These are phyloP conservation scores for Stemphylium beticola DNA, from an alignment of 2,329 filamentous ascomycete genomes.

Conservation along the genomic window DNA sequence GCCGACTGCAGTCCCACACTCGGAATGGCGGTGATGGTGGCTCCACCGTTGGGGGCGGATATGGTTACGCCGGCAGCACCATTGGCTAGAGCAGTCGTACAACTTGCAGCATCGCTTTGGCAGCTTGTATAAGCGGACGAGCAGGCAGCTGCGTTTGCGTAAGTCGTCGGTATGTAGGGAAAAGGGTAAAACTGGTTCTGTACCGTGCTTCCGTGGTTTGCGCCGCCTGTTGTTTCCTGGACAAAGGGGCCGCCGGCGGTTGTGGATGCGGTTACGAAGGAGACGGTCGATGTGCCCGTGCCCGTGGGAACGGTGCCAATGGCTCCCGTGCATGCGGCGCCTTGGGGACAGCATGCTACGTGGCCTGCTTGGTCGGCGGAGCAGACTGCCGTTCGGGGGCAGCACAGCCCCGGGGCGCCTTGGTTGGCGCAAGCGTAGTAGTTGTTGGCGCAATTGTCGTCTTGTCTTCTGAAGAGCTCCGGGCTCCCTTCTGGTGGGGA, in stretches of 20 bases:
- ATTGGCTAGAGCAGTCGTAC: conserved; percentile 54
- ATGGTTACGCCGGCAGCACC: conserved; percentile 59
- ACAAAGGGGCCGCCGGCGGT: conserved; percentile 30
- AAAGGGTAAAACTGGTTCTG: conserved; percentile 60
- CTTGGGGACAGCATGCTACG: conserved; percentile 66
- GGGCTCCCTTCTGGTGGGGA: conserved; percentile 24
- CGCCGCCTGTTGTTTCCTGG: conserved; percentile 26
- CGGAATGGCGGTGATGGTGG: conserved; percentile 55
- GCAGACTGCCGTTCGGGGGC: conserved; percentile 60
- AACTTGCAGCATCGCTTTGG: conserved; percentile 53
- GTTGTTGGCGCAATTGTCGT: conserved; percentile 56
- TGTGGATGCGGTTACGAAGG: conserved; percentile 27
- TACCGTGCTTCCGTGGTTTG: conserved; percentile 48
- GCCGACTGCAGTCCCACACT: conserved; percentile 38
- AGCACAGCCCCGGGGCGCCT: conserved; percentile 63
- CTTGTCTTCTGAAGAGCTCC: conserved; percentile 47
- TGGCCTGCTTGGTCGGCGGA: conserved; percentile 62
- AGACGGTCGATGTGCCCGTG: conserved; percentile 24
- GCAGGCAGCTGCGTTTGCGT: conserved; percentile 58
- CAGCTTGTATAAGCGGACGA: conserved; percentile 62
- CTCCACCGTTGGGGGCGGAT: conserved; percentile 56
- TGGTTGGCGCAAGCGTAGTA: conserved; percentile 61
- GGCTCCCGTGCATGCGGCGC: conserved; percentile 63
- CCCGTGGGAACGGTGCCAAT: conserved; percentile 9
- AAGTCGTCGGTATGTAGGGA: conserved; percentile 60